Conservation (phyloP, 495 filamentous ascomycete genomes). For the Cercophora samala region DNA sequence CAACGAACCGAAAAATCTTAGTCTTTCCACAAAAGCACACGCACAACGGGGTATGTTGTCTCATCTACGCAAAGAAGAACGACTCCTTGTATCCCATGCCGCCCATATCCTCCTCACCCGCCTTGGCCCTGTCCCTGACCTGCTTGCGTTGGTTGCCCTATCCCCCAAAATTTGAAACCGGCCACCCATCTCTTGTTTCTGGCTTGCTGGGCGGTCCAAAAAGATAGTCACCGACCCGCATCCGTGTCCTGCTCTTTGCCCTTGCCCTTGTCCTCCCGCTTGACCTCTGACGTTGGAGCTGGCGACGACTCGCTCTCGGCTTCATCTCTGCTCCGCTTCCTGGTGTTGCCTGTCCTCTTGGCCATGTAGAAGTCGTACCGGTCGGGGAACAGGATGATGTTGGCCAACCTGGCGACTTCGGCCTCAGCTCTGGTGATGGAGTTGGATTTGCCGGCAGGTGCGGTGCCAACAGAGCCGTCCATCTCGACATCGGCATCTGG, state of each 20-base stretch:
- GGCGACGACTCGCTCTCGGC: neutral
- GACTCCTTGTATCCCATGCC: neutral
- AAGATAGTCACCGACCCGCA: neutral
- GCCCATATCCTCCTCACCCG: neutral
- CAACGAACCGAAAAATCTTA: neutral
- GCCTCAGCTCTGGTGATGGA: constrained; percentile 40
- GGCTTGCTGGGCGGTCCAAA: neutral
- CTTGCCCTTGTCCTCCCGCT: constrained; percentile 6
- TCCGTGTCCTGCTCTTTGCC: constrained; percentile 13
- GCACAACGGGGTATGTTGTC: constrained; percentile 7
- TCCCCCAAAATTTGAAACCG: constrained; percentile 1
- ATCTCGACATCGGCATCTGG: constrained; percentile 27
- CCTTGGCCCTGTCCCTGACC: constrained; percentile 4
- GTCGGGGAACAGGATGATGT: constrained; percentile 52
- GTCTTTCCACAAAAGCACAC: constrained; percentile 4
- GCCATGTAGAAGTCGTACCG: constrained; percentile 51
- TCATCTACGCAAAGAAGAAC: constrained; percentile 8
- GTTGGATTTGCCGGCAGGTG: neutral
- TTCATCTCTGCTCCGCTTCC: constrained; percentile 12
- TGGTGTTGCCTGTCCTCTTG: constrained; percentile 28
- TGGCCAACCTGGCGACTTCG: constrained; percentile 47
- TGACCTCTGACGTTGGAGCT: neutral
- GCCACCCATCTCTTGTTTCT: constrained; percentile 1
- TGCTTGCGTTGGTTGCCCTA: constrained; percentile 4
- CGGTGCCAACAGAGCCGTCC: constrained; percentile 19